phyloP scores from a whole-genome alignment of 768 basidiomycete genomes.

The Russula foetens region DNA sequence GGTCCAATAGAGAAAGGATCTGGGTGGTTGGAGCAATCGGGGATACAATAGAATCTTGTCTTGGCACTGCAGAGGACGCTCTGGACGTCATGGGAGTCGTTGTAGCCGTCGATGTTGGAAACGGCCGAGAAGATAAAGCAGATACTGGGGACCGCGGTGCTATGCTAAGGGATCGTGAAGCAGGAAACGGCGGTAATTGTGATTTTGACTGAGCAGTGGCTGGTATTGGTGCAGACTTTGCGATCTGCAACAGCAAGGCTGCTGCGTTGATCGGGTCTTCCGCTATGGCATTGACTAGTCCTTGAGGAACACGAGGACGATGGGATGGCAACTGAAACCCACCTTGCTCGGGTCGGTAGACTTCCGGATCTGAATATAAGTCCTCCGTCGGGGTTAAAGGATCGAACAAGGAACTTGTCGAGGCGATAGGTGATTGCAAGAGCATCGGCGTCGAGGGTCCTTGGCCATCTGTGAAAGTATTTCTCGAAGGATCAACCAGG shows the following conservation, averaged over 20 bases:
- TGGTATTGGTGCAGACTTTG: neutral
- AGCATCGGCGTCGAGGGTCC: conserved; percentile 13
- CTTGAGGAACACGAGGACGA: conserved; percentile 2
- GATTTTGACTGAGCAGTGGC: conserved; percentile 10
- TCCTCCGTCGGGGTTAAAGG: conserved; percentile 30
- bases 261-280: conserved; percentile 23
- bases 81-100: neutral
- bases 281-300: conserved; percentile 2
- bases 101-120: neutral
- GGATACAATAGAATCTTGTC: neutral
- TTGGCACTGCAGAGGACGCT: neutral
- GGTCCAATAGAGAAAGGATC: conserved; percentile 20
- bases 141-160: neutral
- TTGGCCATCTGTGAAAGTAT: conserved; percentile 20
- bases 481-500: neutral
- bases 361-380: conserved; percentile 30
- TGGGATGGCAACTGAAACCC: neutral
- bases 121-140: neutral
- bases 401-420: conserved; percentile 21
- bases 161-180: neutral
- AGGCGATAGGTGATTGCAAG: conserved; percentile 17
- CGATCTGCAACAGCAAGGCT: conserved; percentile 11
- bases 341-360: conserved; percentile 23
- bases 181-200: neutral
- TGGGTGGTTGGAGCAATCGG: conserved; percentile 7